Conservation (phyloP, 495 filamentous ascomycete species). For the Amphirosellinia nigrospora region DNA sequence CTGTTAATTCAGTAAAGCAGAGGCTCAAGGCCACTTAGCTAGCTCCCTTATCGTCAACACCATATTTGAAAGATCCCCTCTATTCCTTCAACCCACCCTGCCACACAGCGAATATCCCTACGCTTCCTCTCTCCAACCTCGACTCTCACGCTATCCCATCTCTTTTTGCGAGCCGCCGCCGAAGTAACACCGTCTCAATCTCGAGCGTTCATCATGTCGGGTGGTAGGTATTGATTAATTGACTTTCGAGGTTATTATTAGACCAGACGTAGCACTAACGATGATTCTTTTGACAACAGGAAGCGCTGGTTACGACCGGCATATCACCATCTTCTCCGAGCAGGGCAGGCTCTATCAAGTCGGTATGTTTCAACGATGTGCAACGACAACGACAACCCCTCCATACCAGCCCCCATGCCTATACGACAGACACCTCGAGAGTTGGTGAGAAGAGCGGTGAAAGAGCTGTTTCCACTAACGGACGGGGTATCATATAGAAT, state of each 20-base stretch:
- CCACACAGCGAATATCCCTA: background rate
- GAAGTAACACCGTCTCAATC: constrained; percentile 5
- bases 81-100: background rate
- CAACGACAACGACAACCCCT: constrained; percentile 16
- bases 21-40: constrained; percentile 20
- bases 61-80: constrained; percentile 8
- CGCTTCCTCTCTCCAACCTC: background rate
- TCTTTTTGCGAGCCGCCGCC: background rate
- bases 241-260: background rate
- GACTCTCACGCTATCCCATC: background rate
- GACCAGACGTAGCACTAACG: constrained; percentile 9
- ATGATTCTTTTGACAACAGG: constrained; percentile 60
- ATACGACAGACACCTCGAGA: constrained; percentile 7
- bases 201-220: constrained; percentile 50
- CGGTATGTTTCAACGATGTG: constrained; percentile 70
- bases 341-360: constrained; percentile 99
- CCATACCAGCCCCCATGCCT: background rate
- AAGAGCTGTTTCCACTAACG: constrained; percentile 40
- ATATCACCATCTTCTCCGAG: constrained; percentile 99
- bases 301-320: constrained; percentile 95
- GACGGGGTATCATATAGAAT: constrained; percentile 65
- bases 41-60: background rate
- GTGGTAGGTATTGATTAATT: constrained; percentile 35
- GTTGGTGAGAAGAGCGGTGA: constrained; percentile 18
- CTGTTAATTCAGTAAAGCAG: constrained; percentile 13